Base-by-base conservation (phyloP, 176 grass and related monocot species). In the Oryza punctata region DNA sequence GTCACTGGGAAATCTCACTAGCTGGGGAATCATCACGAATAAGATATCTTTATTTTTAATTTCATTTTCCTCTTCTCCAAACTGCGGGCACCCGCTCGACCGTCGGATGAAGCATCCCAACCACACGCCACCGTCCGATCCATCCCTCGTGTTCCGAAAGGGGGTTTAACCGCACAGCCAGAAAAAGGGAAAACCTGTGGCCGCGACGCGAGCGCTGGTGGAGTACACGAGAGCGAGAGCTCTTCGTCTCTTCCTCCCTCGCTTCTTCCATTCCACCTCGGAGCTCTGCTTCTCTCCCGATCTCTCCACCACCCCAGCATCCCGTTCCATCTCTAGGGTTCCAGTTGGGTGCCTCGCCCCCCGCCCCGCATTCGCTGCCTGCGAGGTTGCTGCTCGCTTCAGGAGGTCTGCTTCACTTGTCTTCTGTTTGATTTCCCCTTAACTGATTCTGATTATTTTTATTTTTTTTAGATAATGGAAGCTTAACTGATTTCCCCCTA, bases 381-480 rank as follows among this genome's bases (percentile, higher is more conserved):
- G 49, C 5, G 26, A 72, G 65, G 81, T 65, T 88, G 54, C 54
- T 21, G 54, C 50, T 54, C 4, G 64, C 71, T 72, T 28, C n/a
- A 49, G 44, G 46, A n/a, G n/a, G n/a, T 30, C 28, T 45, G 2
- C 13, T 16, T 43, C n/a, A n/a, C 26, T 66, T 59, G 0, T 12
- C 6, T 10, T 59, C 47, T 3, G 32, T 33, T 33, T 52, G 28
- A 67, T 68, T 23, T 47, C 0, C 24, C 18, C 18, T 3, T 11
- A 32, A 15, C 32, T 35, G 33, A 35, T 35, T 35, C 12, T 18
- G 29, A 59, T n/a, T n/a, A 2, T 29, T 1, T 74, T 70, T 75
- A n/a, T n/a, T n/a, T 44, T 15, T 45, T 15, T 29, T n/a, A n/a
- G n/a, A n/a, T n/a, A n/a, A n/a, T n/a, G n/a, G n/a, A n/a, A n/a